Conservation (phyloP, 495 filamentous ascomycete genomes). For the Lepraria neglecta region DNA sequence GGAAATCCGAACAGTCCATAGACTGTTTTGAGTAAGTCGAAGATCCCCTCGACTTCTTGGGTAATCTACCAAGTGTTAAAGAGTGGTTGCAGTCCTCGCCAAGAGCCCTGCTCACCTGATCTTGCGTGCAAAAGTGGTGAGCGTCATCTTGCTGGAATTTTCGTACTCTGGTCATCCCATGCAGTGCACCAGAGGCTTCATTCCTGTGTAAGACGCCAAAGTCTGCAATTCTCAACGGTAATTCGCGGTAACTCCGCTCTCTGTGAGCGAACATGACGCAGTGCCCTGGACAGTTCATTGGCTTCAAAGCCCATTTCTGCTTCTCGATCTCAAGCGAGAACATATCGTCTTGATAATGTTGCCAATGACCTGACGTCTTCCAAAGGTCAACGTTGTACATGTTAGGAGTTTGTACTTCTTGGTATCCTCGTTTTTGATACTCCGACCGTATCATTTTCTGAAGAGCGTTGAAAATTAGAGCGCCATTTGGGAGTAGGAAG, state of each 20-base stretch:
- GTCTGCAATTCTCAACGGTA: conserved; percentile 86
- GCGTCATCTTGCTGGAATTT: conserved; percentile 94
- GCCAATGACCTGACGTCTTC: conserved; percentile 93
- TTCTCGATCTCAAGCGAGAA: conserved; percentile 89
- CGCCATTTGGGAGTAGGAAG: conserved; percentile 90
- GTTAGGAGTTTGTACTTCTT: conserved; percentile 92
- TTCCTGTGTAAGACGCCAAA: conserved; percentile 94
- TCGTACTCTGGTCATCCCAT: conserved; percentile 82
- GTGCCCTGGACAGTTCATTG: conserved; percentile 97
- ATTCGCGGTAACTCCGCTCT: conserved; percentile 76
- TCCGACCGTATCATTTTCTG: conserved; percentile 71
- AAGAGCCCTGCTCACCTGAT: conserved; percentile 45
- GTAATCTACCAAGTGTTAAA: conserved; percentile 50
- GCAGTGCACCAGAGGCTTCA: conserved; percentile 86
- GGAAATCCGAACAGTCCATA: conserved; percentile 89
- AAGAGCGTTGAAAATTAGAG: conserved; percentile 83
- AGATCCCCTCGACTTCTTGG: conserved; percentile 76
- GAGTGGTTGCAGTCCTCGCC: no score
- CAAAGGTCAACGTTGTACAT: conserved; percentile 89
- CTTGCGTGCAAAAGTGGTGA: conserved; percentile 84
- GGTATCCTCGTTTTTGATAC: conserved; percentile 90
- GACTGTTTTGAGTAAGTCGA: conserved; percentile 76
- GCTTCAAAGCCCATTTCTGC: conserved; percentile 73
- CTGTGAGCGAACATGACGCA: conserved; percentile 70
- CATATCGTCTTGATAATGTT: conserved; percentile 96